These are phyloP conservation scores for Gossypium aridum DNA, from an alignment of 441 rosid species.

Conservation along the genomic window DNA sequence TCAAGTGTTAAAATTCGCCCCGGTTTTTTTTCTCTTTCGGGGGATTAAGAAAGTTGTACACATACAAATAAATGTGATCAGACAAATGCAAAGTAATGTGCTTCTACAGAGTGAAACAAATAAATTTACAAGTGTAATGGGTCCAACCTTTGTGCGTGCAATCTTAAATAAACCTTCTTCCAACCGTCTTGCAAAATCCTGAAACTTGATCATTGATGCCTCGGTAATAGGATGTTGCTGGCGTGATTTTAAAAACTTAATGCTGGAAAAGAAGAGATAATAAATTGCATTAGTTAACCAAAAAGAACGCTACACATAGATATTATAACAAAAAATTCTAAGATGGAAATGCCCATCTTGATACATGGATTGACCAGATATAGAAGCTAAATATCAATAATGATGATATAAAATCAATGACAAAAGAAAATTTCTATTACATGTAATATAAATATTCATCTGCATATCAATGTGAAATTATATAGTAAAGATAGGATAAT, in stretches of 20 bases:
- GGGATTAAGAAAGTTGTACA: neutral
- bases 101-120: neutral
- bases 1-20: slow-evolving; percentile 5
- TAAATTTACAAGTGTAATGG: neutral
- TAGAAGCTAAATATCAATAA: neutral
- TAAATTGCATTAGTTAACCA: neutral
- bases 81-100: neutral
- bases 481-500: neutral
- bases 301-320: neutral
- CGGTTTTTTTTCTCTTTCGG: no score
- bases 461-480: neutral
- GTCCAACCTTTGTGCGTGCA: slow-evolving; percentile 67
- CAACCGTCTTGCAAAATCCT: slow-evolving; percentile 74
- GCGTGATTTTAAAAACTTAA: slow-evolving; percentile 44
- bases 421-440: neutral
- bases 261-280: slow-evolving; percentile 34
- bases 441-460: neutral
- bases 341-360: neutral
- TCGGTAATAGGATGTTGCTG: slow-evolving; percentile 46
- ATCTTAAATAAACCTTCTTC: slow-evolving; percentile 84
- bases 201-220: slow-evolving; percentile 41
- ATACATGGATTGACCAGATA: neutral
- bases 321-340: neutral
- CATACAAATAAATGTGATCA: neutral
- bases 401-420: neutral